Percentiles rank a stretch among this genome's conserved stretches.
Evolutionary conservation across 306 rosid genomes (phyloP).

Genomic region (Cyclanthera cordifolia): DNA sequence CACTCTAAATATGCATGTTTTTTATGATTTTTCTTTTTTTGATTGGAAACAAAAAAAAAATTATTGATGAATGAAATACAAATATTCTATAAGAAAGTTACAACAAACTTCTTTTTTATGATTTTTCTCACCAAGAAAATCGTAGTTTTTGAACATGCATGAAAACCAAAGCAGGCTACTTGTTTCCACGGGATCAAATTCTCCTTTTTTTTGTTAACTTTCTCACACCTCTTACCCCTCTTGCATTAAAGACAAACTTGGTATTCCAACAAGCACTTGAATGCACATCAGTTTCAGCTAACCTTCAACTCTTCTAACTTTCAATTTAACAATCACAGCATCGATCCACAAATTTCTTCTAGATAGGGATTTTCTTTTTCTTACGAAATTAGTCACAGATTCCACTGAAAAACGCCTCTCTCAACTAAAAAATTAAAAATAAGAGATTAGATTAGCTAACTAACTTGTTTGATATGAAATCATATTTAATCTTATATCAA

Average conservation of each 20-base stretch:
- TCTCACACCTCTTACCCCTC: not conserved
- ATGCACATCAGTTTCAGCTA: not conserved
- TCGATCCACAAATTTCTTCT: not conserved
- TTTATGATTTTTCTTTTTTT: no score
- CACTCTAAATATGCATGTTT: not conserved
- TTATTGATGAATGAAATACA: no score
- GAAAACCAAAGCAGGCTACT: not conserved
- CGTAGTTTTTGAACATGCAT: not conserved
- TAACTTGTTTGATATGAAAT: not conserved
- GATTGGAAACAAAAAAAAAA: no score
- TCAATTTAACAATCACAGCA: not conserved
- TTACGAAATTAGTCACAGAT: not conserved
- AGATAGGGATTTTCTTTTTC: not conserved
- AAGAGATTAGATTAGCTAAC: not conserved
- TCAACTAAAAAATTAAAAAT: not conserved
- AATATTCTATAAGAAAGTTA: no score
- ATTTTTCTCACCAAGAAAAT: not conserved
- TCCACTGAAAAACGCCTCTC: not conserved
- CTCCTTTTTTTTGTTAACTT: not conserved
- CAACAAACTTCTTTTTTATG: no score
- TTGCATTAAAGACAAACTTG: not conserved
- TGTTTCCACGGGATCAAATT: not conserved
- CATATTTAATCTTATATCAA: not conserved
- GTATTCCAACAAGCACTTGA: not conserved
- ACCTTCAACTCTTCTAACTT: not conserved